Percentiles rank a stretch among this genome's conserved stretches.
Conservation (phyloP, 768 basidiomycete genomes). For the Phlebiopsis flavidoalba region DNA sequence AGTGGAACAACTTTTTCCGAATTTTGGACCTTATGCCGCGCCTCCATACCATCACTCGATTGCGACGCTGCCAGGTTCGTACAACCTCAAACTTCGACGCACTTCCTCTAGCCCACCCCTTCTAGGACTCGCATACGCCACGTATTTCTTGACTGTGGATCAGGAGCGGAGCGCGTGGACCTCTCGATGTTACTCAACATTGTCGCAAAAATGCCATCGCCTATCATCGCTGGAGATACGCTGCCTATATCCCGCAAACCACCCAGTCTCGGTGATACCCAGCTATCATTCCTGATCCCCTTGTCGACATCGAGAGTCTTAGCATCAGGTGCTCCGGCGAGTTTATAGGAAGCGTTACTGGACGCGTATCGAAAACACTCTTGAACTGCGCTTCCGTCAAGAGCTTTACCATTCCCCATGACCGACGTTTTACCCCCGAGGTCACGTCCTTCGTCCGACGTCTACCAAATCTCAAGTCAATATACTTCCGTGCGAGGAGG, state of each 20-base stretch:
- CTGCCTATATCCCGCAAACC: neutral
- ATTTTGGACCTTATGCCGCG: neutral
- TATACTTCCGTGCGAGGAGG: neutral
- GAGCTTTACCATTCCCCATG: neutral
- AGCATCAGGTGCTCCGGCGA: neutral
- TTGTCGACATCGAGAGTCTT: neutral
- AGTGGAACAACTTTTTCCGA: neutral
- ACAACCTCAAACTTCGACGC: neutral
- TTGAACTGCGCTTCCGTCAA: neutral
- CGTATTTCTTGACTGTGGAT: neutral
- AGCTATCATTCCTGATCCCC: neutral
- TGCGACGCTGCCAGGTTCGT: neutral
- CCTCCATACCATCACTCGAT: neutral
- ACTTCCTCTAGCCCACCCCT: neutral
- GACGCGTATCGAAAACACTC: neutral
- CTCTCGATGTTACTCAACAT: neutral
- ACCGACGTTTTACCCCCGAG: neutral
- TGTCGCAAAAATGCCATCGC: neutral
- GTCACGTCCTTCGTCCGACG: neutral
- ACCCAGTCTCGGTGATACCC: neutral
- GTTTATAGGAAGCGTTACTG: neutral
- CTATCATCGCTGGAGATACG: neutral
- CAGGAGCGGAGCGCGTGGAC: neutral
- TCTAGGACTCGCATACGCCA: neutral
- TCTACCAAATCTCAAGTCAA: neutral